Base-by-base conservation (phyloP, 139 green algal genomes). In the Picocystis salinarum region DNA sequence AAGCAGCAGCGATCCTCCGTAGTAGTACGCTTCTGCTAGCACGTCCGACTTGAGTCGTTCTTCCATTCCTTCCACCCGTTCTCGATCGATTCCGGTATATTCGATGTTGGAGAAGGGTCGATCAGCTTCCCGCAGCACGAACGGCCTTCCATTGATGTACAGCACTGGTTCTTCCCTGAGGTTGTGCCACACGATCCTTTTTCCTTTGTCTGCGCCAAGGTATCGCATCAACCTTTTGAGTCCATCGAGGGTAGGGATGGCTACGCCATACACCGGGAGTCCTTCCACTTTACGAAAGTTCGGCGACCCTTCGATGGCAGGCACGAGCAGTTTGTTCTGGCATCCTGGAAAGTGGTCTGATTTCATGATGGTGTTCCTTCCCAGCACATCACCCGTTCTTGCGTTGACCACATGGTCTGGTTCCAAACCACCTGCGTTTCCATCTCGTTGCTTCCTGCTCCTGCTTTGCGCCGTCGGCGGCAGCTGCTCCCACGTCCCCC, bases 41-140 rank as follows among this genome's bases (percentile, higher is more conserved):
- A 86, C 69, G 44, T 86, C 73, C 25, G 45, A 20, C 65, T 89
- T 91, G 5, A 95, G 60, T 1, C 83, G 68, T 9, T 50, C 48
- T 63, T 94, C 84, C 83, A 94, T 95, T 34, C 73, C 68, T 62
- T 94, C 83, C 39, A 94, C 81, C 1, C 84, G 37, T 22, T 50
- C 36, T 28, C 48, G 51, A 49, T 83, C 58, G 33, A 86, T 93
- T 36, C 83, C 77, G 1, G 83, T 93, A 65, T 94, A 94, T 59
- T 95, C 84, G 20, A 95, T 59, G 47, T 95, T 95, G 45, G 66
- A 67, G 59, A 95, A 95, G 3, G 84, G 84, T 53, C 81, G 66
- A 54, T 87, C 80, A 23, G 75, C 62, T 58, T 95, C 83, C 0
- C 84, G 64, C 41, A 93, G 73, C 15, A 95, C 84, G 61, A 82